Evolutionary conservation across 345 rosid genomes (phyloP).

Genomic region (Brassica nigra): DNA sequence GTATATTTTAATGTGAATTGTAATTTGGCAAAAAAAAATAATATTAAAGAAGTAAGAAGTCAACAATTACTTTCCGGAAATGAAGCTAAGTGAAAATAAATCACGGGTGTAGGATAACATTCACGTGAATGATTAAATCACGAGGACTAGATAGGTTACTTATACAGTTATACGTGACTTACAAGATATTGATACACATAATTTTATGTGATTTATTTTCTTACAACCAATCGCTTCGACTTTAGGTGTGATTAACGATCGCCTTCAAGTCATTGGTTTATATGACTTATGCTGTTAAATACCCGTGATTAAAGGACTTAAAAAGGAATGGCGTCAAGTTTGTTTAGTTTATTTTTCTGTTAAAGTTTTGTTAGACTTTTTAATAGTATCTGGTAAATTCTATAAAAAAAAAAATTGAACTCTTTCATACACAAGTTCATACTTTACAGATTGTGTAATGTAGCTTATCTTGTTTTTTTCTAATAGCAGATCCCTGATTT

Average conservation of each 20-base stretch:
- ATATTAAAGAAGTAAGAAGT: background rate
- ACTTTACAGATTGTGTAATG: background rate
- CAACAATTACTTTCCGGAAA: constrained; percentile 29
- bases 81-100: constrained; percentile 23
- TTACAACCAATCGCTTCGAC: constrained; percentile 13
- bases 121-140: constrained; percentile 28
- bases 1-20: background rate
- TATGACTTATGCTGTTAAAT: constrained; percentile 24
- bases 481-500: background rate
- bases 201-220: background rate
- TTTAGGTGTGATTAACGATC: constrained; percentile 10
- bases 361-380: background rate
- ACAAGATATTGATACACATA: constrained; percentile 6
- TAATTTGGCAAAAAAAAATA: background rate
- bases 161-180: background rate
- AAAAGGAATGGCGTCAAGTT: background rate
- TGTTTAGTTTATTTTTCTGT: background rate
- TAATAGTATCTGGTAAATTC: background rate
- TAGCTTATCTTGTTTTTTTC: background rate
- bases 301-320: constrained; percentile 16
- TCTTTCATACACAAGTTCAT: background rate
- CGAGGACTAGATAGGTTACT: background rate
- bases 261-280: constrained; percentile 14
- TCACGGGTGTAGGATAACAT: constrained; percentile 23
- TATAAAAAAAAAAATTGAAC: too few relatives aligned